Base-by-base conservation (phyloP, 1,284 basidiomycete genomes). In the Malassezia japonica region DNA sequence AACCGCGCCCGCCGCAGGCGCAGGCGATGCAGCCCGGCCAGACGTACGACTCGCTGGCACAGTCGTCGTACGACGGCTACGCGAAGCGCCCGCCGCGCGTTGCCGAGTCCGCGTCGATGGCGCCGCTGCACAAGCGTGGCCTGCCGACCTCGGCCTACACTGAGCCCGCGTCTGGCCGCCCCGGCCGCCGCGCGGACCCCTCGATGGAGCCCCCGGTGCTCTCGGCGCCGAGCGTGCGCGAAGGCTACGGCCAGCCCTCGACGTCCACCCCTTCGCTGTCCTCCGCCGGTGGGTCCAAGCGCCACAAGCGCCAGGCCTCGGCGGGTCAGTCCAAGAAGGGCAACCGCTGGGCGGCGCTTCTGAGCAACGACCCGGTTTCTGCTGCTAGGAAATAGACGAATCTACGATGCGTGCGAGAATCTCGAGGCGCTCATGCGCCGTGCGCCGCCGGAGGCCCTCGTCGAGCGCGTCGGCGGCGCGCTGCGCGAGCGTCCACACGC, bases 291-390 rank as follows among this genome's bases (percentile, higher is more conserved):
- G 38, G 25, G n/a, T n/a, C n/a, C 28, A 7, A 31, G 9, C 27
- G 21, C 28, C 40, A 42, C 16, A 25, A n/a, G 4, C 40, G 40
- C 24, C 16, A 28, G 23, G 13, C n/a, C 16, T 20, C 40, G 31
- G 27, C 10, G 20, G 13, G 28, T 7, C 28, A 31, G 28, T 3
- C 40, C 2, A 28, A 42, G 31, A 25, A 21, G 12, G 40, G 15
- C 24, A 23, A 36, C 20, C 44, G 50, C 32, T 53, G 50, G 50
- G 32, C 45, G 9, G 50, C 50, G n/a, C 28, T 53, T 20, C 37
- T 53, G n/a, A 33, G n/a, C 44, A 43, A 36, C 28, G 48, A 50
- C 35, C 48, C 48, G 3, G 9, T 43, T 12, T 31, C 39, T 24
- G 47, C 38, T 8, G 29, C 36, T 6, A 33, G 23, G 32, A 25